Conservation (phyloP, 176 grass and related monocot species). For the Phoenix roebelenii region DNA sequence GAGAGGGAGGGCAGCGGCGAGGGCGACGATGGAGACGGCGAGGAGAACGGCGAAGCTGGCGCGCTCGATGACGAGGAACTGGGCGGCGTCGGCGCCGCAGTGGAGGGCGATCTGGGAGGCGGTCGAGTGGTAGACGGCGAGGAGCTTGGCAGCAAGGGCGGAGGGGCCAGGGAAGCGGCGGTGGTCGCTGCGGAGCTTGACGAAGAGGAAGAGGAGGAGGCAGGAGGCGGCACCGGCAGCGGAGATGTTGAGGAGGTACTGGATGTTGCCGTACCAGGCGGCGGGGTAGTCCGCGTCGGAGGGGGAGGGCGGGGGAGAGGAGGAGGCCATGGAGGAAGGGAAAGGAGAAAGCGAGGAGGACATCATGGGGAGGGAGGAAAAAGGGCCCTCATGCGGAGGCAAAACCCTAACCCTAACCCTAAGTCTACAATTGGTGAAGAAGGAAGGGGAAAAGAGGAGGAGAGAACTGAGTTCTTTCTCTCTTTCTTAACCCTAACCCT, state of each 20-base stretch:
- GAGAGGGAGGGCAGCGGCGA: slow-evolving; percentile 50
- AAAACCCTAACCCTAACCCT: too few species aligned
- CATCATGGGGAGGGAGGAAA: background rate
- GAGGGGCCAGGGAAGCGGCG: slow-evolving; percentile 87
- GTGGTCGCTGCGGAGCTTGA: slow-evolving; percentile 93
- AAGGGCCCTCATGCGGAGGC: too few species aligned
- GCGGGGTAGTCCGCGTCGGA: slow-evolving; percentile 32
- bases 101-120: slow-evolving; percentile 92
- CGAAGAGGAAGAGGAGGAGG: slow-evolving; percentile 82
- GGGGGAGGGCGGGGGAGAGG: slow-evolving; percentile 29
- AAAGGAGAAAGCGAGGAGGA: background rate
- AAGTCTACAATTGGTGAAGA: too few species aligned
- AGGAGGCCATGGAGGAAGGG: background rate
- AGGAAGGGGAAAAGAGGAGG: too few species aligned
- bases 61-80: slow-evolving; percentile 94
- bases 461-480: too few species aligned
- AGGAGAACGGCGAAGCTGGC: slow-evolving; percentile 75
- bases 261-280: slow-evolving; percentile 89
- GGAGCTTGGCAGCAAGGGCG: slow-evolving; percentile 81
- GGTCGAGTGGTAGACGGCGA: slow-evolving; percentile 89
- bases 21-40: slow-evolving; percentile 37
- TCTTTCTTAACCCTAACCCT: too few species aligned
- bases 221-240: slow-evolving; percentile 68
- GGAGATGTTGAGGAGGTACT: slow-evolving; percentile 97
- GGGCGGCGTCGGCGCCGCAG: slow-evolving; percentile 95